Conservation (phyloP, 164 flowering plant species). For the Vitis amurensis region DNA sequence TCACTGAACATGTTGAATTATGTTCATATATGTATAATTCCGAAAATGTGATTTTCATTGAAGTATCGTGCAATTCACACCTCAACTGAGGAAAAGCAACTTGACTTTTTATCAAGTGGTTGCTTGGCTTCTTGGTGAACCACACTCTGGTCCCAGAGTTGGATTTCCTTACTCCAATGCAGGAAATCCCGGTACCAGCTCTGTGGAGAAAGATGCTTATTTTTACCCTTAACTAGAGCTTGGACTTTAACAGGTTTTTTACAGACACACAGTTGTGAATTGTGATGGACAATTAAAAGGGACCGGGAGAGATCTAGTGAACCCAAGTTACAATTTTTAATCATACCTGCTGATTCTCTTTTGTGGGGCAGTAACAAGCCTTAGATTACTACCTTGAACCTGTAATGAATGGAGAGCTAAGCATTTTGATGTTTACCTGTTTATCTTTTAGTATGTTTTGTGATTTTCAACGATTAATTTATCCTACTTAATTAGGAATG, state of each 20-base stretch:
- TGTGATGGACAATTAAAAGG: too few species aligned
- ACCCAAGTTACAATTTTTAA: too few species aligned
- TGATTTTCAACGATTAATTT: neutral
- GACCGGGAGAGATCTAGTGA: too few species aligned
- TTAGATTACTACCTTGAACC: neutral
- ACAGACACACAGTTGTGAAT: too few species aligned
- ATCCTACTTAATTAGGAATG: conserved; percentile 37
- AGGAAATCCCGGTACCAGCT: too few species aligned
- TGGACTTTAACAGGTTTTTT: too few species aligned
- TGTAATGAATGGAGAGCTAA: neutral
- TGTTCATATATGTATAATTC: neutral
- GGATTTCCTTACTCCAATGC: too few species aligned
- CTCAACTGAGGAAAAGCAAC: neutral
- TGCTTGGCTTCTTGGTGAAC: too few species aligned
- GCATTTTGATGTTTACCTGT: neutral
- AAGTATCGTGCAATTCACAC: neutral
- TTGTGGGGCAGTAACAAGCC: neutral
- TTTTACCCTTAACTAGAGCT: too few species aligned
- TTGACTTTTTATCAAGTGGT: neutral
- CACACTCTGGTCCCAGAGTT: too few species aligned
- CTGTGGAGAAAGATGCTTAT: too few species aligned
- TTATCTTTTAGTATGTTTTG: neutral
- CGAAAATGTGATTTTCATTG: neutral
- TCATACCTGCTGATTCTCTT: too few species aligned
- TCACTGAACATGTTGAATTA: neutral